Evolutionary conservation across 208 protist species (phyloP).

Genomic region (Acanthamoeba culbertsoni): DNA sequence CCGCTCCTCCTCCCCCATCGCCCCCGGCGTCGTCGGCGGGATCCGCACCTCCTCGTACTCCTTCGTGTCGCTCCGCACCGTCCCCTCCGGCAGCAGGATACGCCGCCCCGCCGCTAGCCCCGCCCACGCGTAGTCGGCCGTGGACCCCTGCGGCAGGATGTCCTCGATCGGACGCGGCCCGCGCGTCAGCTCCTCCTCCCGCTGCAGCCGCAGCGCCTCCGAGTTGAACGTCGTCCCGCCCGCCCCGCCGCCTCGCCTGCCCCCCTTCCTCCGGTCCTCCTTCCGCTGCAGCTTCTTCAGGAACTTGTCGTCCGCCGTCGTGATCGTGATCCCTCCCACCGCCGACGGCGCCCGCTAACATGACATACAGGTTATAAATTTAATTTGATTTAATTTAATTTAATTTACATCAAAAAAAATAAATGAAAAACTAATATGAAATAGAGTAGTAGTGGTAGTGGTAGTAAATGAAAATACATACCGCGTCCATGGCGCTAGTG

Average conservation of each 20-base stretch:
- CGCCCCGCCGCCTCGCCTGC: neutral
- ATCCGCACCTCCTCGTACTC: slow-evolving; percentile 71
- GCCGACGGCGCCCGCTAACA: neutral
- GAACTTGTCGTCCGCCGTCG: slow-evolving; percentile 55
- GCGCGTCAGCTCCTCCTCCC: neutral
- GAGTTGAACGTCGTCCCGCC: neutral
- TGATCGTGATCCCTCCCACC: neutral
- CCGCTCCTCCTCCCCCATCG: neutral
- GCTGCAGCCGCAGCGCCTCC: neutral
- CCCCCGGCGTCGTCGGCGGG: neutral
- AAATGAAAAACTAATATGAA: too few species aligned
- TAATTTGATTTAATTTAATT: too few species aligned
- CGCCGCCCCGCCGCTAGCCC: neutral
- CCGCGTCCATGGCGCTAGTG: neutral
- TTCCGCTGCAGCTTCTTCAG: slow-evolving; percentile 52
- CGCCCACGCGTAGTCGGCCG: neutral
- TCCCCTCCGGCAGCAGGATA: slow-evolving; percentile 62
- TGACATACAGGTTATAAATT: too few species aligned
- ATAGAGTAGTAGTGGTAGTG: too few species aligned
- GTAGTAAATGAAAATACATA: neutral
- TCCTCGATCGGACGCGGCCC: neutral
- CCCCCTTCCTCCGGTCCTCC: slow-evolving; percentile 5
- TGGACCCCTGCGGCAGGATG: neutral
- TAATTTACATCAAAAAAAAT: too few species aligned
- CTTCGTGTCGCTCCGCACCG: neutral